Percentiles rank a stretch among this genome's conserved stretches.
These are phyloP conservation scores for Spergularia azorica DNA, from an alignment of 179 eudicot species.

Conservation along the genomic window DNA sequence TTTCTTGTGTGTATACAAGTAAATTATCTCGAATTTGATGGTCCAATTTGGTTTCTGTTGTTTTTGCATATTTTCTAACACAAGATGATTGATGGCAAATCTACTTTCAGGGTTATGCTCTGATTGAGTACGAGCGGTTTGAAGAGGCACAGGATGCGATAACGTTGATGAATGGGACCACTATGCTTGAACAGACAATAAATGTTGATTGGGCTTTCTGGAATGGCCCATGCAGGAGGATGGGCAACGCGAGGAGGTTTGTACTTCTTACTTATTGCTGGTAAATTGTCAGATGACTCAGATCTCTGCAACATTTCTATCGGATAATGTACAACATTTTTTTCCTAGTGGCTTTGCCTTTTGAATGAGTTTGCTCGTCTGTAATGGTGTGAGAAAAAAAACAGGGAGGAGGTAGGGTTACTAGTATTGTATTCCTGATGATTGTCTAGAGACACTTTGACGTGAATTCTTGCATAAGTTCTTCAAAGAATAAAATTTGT, in stretches of 20 bases:
- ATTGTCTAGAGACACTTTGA: too few species aligned
- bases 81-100: slow-evolving; percentile 19
- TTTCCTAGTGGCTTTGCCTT: not conserved
- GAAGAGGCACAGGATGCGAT: slow-evolving; percentile 82
- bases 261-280: slow-evolving; percentile 14
- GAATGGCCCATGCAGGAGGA: slow-evolving; percentile 73
- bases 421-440: too few species aligned
- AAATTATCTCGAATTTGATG: not conserved
- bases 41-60: not conserved
- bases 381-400: not conserved
- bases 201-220: slow-evolving; percentile 93
- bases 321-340: too few species aligned
- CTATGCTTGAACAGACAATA: slow-evolving; percentile 70
- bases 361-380: not conserved
- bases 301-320: not conserved
- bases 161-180: slow-evolving; percentile 56
- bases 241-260: slow-evolving; percentile 68
- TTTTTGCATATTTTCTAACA: slow-evolving; percentile 13
- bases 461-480: too few species aligned
- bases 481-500: too few species aligned
- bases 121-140: slow-evolving; percentile 71
- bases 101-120: slow-evolving; percentile 75
- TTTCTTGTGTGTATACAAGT: not conserved
- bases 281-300: not conserved
- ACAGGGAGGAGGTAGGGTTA: too few species aligned